phyloP scores from a whole-genome alignment of 2,329 filamentous ascomycete genomes.

The Graphilbum sp. region DNA sequence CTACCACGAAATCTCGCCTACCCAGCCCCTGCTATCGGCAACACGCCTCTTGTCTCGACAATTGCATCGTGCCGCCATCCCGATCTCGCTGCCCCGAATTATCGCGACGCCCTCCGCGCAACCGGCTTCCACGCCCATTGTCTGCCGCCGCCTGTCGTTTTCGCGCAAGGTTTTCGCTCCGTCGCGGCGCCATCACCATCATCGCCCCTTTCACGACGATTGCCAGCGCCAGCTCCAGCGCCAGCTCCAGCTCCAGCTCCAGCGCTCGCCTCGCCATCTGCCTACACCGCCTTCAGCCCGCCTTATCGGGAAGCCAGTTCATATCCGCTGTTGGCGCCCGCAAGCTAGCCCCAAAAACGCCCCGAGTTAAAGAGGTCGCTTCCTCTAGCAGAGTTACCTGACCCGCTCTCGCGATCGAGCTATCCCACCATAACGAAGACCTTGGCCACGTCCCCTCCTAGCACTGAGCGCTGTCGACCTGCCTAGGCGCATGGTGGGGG shows the following conservation, averaged over 20 bases:
- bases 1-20: background rate
- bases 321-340: conserved; percentile 7
- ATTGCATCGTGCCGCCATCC: no score
- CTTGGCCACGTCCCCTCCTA: background rate
- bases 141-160: background rate
- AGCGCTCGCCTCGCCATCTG: conserved; percentile 7
- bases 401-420: background rate
- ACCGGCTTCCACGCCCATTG: background rate
- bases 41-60: background rate
- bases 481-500: conserved; percentile 33
- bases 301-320: conserved; percentile 8
- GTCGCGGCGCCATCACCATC: conserved; percentile 3
- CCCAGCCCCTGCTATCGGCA: conserved; percentile 5
- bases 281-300: conserved; percentile 9
- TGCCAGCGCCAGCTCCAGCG: background rate
- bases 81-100: no score
- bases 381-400: background rate
- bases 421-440: conserved; percentile 4
- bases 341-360: background rate
- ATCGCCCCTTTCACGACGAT: conserved; percentile 4
- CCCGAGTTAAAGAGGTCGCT: background rate
- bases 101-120: no score
- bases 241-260: background rate
- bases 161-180: background rate
- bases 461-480: background rate